Conservation (phyloP, 495 filamentous ascomycete genomes). For the Talaromyces trachyspermus region DNA sequence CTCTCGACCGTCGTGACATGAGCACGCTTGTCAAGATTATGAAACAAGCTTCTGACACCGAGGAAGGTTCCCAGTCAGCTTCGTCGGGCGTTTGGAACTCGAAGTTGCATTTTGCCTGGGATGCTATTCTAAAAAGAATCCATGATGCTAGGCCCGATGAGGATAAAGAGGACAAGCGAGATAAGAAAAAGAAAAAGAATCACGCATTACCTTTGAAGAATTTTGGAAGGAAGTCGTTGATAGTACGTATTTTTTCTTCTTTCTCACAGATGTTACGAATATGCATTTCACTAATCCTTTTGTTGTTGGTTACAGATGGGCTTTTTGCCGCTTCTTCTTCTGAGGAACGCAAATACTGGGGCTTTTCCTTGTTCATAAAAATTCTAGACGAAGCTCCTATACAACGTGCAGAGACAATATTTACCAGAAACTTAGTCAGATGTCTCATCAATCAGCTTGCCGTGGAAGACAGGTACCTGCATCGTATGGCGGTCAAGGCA, state of each 20-base stretch:
- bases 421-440: constrained; percentile 75
- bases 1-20: constrained; percentile 57
- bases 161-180: constrained; percentile 18
- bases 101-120: constrained; percentile 84
- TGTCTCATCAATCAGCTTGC: constrained; percentile 82
- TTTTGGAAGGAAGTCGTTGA: constrained; percentile 92
- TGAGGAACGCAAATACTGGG: constrained; percentile 81
- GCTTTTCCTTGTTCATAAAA: constrained; percentile 77
- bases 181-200: constrained; percentile 30
- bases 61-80: constrained; percentile 35
- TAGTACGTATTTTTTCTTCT: constrained; percentile 43
- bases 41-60: constrained; percentile 60
- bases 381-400: constrained; percentile 47
- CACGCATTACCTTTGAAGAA: constrained; percentile 51
- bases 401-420: constrained; percentile 48
- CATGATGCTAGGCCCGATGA: constrained; percentile 19
- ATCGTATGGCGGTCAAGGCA: constrained; percentile 68
- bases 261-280: constrained; percentile 4
- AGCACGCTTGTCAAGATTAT: constrained; percentile 61
- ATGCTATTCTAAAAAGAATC: constrained; percentile 53
- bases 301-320: constrained; percentile 45
- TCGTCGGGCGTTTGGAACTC: constrained; percentile 67
- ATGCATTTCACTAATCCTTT: constrained; percentile 10
- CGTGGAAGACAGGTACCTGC: constrained; percentile 76
- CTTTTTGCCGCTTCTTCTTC: constrained; percentile 76